Evolutionary conservation across 441 rosid genomes (phyloP), one percentile per base, ranked within the genome.

Genomic region (Arabidopsis lyrata): DNA sequence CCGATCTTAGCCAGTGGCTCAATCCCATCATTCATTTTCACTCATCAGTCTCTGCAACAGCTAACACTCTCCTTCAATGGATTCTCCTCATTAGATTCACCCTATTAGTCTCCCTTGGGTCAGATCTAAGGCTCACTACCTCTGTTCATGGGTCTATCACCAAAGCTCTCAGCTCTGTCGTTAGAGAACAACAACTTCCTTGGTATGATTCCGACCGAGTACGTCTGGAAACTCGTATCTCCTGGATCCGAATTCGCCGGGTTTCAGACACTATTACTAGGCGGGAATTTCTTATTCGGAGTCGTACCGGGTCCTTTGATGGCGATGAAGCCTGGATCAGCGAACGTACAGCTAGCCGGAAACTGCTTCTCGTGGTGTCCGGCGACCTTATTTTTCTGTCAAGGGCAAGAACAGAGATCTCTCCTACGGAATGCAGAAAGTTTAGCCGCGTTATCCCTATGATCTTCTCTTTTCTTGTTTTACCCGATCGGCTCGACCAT

Each of bases 291-390:
- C 81, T 66, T 93, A 72, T 86, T 79, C 60, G 98, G 98, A 31
- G 83, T 87, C 1, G 86, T 93, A 2, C 97, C 98, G 12, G 74
- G 81, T 38, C 79, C 82, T 16, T 79, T 93, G 14, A 63, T 91
- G 88, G 70, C 65, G 68, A 78, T 91, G 7, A 81, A 84, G 74
- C 86, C 90, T 35, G 98, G 86, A 2, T 68, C 86, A 12, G 93
- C 78, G 5, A 89, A 85, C 38, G 81, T 91, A 34, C 87, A 82
- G 49, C 68, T 93, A 70, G 85, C 68, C 14, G 91, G 86, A 11
- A 93, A 91, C 50, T 93, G 98, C 81, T 79, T 93, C 78, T 76
- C 81, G 60, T 78, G 90, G 70, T 93, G 98, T 65, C 97, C 98
- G 34, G 56, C 45, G 36, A 69, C 79, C n/a, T 82, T 91, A 70